Evolutionary conservation across 169 alveolate species (phyloP).

Genomic region (Eimeria acervulina): DNA sequence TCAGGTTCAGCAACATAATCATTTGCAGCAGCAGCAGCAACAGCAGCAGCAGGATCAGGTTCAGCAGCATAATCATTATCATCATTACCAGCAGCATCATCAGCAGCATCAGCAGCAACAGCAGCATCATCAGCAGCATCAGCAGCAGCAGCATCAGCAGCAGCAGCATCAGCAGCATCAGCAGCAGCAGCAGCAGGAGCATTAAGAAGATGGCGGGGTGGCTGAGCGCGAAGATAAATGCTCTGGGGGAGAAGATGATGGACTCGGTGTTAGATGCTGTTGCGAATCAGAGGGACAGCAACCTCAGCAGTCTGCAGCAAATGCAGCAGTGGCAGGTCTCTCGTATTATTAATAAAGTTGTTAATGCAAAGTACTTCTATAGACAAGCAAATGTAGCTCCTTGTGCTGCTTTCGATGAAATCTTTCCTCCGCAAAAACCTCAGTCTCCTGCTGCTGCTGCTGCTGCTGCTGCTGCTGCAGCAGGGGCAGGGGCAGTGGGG

Average conservation of each 20-base stretch:
- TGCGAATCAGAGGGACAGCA: constrained; percentile 35
- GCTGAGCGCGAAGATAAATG: constrained; percentile 67
- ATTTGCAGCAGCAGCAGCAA: background rate
- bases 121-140: background rate
- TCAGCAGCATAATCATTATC: no score
- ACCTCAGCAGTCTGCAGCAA: constrained; percentile 41
- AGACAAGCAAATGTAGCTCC: constrained; percentile 66
- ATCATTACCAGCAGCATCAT: no score
- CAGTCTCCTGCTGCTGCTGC: constrained; percentile 35
- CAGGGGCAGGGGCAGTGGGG: background rate
- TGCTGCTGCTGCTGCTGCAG: background rate
- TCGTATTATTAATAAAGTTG: constrained; percentile 67
- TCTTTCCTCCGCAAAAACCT: constrained; percentile 29
- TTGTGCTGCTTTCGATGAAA: constrained; percentile 47
- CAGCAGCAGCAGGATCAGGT: background rate
- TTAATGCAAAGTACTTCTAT: constrained; percentile 75
- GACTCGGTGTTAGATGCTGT: constrained; percentile 79
- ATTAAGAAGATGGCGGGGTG: constrained; percentile 47
- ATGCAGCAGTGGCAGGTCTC: constrained; percentile 24
- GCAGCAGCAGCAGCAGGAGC: background rate
- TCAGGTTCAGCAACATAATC: background rate
- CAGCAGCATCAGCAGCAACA: background rate
- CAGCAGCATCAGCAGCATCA: background rate
- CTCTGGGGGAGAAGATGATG: constrained; percentile 79
- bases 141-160: background rate